Conservation (phyloP, 805 yeast genomes). For the Yarrowia bubula region DNA sequence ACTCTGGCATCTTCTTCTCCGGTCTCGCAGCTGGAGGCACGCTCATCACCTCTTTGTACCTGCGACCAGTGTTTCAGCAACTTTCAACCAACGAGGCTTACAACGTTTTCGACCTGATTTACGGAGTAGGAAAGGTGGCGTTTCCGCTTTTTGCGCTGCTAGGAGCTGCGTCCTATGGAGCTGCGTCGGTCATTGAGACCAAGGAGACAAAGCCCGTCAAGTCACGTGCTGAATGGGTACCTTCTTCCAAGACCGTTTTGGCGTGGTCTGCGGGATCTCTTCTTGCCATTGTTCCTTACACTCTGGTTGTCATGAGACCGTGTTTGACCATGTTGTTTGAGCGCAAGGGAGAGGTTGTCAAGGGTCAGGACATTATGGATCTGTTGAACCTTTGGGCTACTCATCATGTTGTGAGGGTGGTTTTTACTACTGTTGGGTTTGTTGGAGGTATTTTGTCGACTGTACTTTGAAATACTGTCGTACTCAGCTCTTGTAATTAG, state of each 20-base stretch:
- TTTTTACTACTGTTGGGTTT: background rate
- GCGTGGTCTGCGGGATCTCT: constrained; percentile 1
- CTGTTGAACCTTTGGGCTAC: background rate
- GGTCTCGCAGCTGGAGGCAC: constrained; percentile 23
- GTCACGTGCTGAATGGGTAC: background rate
- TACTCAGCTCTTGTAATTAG: too few relatives aligned
- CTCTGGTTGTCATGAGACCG: background rate
- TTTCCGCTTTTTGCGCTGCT: background rate
- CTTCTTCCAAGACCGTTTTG: background rate
- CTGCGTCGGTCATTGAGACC: background rate
- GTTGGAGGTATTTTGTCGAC: background rate
- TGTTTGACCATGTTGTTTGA: constrained; percentile 2
- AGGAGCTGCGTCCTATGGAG: background rate
- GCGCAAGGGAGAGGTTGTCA: background rate
- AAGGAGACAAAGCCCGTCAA: background rate
- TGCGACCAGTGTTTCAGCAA: background rate
- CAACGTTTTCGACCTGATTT: constrained; percentile 1
- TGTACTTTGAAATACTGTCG: too few relatives aligned
- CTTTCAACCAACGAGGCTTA: constrained; percentile 5
- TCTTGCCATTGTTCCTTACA: constrained; percentile 8
- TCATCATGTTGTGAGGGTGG: background rate
- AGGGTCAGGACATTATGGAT: constrained; percentile 10
- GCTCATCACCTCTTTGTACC: background rate
- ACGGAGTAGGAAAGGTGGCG: constrained; percentile 6
- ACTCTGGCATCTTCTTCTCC: constrained; percentile 5